These are phyloP conservation scores for Hanseniaspora gamundiae DNA, from an alignment of 1,139 yeast genomes.

Conservation along the genomic window DNA sequence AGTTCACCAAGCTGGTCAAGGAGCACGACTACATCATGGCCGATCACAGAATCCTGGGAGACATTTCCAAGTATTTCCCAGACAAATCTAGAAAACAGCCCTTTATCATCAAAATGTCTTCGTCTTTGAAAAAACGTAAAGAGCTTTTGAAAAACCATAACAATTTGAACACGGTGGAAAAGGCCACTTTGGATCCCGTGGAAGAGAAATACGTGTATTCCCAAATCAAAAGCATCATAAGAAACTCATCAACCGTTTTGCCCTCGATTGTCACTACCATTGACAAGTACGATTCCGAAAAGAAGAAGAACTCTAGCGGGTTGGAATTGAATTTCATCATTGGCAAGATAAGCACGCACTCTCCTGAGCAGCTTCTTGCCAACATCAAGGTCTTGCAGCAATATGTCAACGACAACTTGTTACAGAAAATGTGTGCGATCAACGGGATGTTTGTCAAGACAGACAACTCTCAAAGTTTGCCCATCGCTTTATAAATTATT, in stretches of 20 bases:
- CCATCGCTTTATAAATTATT: conserved; percentile 11
- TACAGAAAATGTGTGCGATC: conserved; percentile 49
- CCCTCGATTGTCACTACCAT: conserved; percentile 7
- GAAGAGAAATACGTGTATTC: conserved; percentile 49
- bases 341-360: conserved; percentile 39
- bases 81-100: conserved; percentile 7
- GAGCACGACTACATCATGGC: conserved; percentile 1
- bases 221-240: conserved; percentile 50
- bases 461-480: conserved; percentile 50
- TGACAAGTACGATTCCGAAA: conserved; percentile 7
- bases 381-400: conserved; percentile 45
- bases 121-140: conserved; percentile 4
- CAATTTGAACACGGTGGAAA: conserved; percentile 12
- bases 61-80: conserved; percentile 4
- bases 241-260: conserved; percentile 48
- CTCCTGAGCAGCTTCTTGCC: conserved; percentile 30
- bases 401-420: conserved; percentile 37
- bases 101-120: conserved; percentile 4
- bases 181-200: conserved; percentile 36
- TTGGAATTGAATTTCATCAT: conserved; percentile 30
- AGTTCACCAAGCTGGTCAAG: neutral
- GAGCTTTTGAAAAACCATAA: conserved; percentile 4
- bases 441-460: conserved; percentile 47
- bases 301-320: conserved; percentile 29
- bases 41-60: conserved; percentile 6